Conservation (phyloP, 306 rosid genomes). For the Dicorynia guianensis region DNA sequence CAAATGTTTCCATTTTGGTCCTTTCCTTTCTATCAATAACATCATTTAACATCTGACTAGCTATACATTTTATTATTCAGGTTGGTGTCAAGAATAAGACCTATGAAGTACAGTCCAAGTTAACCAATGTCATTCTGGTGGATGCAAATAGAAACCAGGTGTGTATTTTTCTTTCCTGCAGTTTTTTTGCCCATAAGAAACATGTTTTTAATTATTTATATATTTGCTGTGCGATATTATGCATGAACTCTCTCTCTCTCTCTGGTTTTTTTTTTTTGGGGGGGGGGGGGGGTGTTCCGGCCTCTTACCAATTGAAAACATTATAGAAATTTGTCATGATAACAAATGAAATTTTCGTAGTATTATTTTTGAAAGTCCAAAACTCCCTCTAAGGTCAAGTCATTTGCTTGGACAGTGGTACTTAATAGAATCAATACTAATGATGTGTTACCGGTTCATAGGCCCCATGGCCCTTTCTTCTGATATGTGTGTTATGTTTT, state of each 20-base stretch:
- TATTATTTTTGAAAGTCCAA: too few species aligned
- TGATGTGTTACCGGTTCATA: slow-evolving; percentile 5
- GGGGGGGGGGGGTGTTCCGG: neutral
- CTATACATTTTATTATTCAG: slow-evolving; percentile 51
- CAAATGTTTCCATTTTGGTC: slow-evolving; percentile 17
- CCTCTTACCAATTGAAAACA: slow-evolving; percentile 1
- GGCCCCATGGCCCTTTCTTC: neutral
- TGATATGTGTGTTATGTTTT: neutral
- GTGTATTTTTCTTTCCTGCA: slow-evolving; percentile 15
- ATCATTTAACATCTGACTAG: slow-evolving; percentile 31
- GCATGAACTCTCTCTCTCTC: neutral
- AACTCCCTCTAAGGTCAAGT: too few species aligned
- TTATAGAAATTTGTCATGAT: neutral
- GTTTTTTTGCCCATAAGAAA: slow-evolving; percentile 33
- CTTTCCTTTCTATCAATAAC: slow-evolving; percentile 18
- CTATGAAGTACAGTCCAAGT: slow-evolving; percentile 83
- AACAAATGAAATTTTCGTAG: too few species aligned
- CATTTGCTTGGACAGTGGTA: too few species aligned
- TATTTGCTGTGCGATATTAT: slow-evolving; percentile 1
- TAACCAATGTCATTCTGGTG: slow-evolving; percentile 70
- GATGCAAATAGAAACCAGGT: slow-evolving; percentile 96
- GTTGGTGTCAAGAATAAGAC: slow-evolving; percentile 89
- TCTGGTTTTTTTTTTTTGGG: too few species aligned
- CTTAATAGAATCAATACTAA: neutral
- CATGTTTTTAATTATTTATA: neutral